A percentile compares a stretch with the other conserved stretches of the same genome.
These are phyloP conservation scores for Saturnispora sanitii DNA, from an alignment of 805 yeast genomes.

Conservation along the genomic window DNA sequence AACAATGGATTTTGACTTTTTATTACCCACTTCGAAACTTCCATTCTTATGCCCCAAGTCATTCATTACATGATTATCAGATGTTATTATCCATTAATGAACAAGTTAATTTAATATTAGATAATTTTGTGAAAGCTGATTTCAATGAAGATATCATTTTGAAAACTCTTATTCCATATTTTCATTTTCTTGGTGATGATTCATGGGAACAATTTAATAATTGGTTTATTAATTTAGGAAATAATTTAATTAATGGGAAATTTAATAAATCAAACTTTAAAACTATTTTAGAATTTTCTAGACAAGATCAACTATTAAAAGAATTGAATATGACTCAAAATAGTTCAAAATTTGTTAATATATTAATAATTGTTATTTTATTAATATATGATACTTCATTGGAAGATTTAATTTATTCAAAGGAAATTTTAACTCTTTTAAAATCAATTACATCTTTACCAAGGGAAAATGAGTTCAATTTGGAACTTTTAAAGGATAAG, in stretches of 20 bases:
- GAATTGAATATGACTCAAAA: slow-evolving; percentile 4
- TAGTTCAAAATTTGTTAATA: slow-evolving; percentile 13
- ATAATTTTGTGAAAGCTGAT: slow-evolving; percentile 5
- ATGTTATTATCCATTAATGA: slow-evolving; percentile 13
- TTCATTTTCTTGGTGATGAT: slow-evolving; percentile 9
- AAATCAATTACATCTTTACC: slow-evolving; percentile 9
- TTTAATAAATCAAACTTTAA: slow-evolving; percentile 8
- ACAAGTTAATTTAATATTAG: slow-evolving; percentile 15
- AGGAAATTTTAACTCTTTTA: slow-evolving; percentile 19
- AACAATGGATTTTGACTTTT: slow-evolving; percentile 18
- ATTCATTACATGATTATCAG: slow-evolving; percentile 18
- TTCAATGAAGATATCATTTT: slow-evolving; percentile 9
- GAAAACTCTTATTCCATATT: slow-evolving; percentile 17
- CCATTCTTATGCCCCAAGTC: slow-evolving; percentile 10
- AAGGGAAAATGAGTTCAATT: background rate
- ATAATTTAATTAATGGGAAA: slow-evolving; percentile 6
- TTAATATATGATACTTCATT: slow-evolving; percentile 20
- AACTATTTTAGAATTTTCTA: slow-evolving; percentile 14
- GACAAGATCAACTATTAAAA: slow-evolving; percentile 17
- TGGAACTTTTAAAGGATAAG: background rate
- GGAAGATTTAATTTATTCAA: slow-evolving; percentile 18
- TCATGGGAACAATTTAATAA: slow-evolving; percentile 16
- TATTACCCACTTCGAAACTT: slow-evolving; percentile 18
- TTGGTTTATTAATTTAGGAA: slow-evolving; percentile 16
- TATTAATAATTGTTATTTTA: slow-evolving; percentile 18